phyloP scores from a whole-genome alignment of 2,329 filamentous ascomycete species.

The Neonectria magnoliae region DNA sequence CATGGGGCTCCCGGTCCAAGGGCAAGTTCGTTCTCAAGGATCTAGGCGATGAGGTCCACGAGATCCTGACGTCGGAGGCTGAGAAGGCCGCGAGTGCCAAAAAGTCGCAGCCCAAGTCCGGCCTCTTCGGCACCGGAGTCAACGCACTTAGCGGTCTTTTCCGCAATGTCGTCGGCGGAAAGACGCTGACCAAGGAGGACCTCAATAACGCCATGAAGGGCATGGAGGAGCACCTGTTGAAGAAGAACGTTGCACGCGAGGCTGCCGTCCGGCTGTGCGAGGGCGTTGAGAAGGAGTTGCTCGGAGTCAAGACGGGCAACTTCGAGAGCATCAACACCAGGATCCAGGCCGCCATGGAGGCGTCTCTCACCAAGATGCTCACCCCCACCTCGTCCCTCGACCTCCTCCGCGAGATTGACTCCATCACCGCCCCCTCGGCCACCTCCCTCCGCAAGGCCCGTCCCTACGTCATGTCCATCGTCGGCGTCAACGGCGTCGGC shows the following conservation, averaged over 20 bases:
- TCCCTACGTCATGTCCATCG: conserved; percentile 97
- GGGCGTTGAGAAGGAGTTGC: conserved; percentile 87
- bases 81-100: conserved; percentile 61
- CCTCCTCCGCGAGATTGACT: conserved; percentile 90
- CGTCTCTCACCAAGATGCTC: conserved; percentile 91
- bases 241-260: conserved; percentile 96
- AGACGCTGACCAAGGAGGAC: conserved; percentile 88
- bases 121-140: conserved; percentile 81
- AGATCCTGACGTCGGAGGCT: conserved; percentile 81
- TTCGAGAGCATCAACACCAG: conserved; percentile 90
- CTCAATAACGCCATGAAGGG: conserved; percentile 92
- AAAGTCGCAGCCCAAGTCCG: conserved; percentile 60
- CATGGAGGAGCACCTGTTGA: conserved; percentile 93
- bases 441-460: conserved; percentile 72
- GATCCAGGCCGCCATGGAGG: conserved; percentile 88
- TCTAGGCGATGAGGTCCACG: conserved; percentile 90
- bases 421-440: conserved; percentile 73
- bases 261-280: conserved; percentile 91
- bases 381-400: conserved; percentile 96
- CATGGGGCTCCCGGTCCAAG: conserved; percentile 88
- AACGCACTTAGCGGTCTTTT: conserved; percentile 89
- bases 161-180: conserved; percentile 93
- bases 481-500: conserved; percentile 97
- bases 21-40: conserved; percentile 96
- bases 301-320: conserved; percentile 89